A percentile compares a stretch with the other conserved stretches of the same genome.
These are phyloP conservation scores for Pseudovirgaria hyperparasitica DNA, from an alignment of 2,329 filamentous ascomycete species.

Conservation along the genomic window DNA sequence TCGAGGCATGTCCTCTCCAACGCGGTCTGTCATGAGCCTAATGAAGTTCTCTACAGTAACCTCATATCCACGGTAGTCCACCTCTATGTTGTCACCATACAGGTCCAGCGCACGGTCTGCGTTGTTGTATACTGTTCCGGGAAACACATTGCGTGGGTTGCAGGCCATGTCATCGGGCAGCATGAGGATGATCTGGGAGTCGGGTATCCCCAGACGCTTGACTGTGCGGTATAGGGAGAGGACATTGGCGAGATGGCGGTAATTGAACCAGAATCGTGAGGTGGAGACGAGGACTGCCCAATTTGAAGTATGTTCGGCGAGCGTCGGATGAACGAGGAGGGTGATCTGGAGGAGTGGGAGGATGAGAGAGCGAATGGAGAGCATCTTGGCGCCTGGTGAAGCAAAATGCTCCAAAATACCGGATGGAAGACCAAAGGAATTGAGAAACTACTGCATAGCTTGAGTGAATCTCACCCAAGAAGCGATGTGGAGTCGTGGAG, in stretches of 20 bases:
- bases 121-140: conserved; percentile 96
- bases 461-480: too few relatives aligned
- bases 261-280: conserved; percentile 99
- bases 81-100: conserved; percentile 97
- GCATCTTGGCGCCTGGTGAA: too few relatives aligned
- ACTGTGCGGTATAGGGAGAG: conserved; percentile 96
- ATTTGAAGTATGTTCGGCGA: conserved; percentile 83
- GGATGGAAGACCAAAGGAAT: too few relatives aligned
- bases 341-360: conserved; percentile 9
- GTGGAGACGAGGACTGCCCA: conserved; percentile 99
- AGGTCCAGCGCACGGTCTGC: conserved; percentile 89
- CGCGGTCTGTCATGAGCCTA: conserved; percentile 80
- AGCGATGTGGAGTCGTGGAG: too few relatives aligned
- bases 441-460: too few relatives aligned
- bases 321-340: conserved; percentile 25
- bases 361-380: too few relatives aligned
- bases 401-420: too few relatives aligned
- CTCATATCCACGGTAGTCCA: conserved; percentile 95
- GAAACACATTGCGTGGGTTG: conserved; percentile 96
- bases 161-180: conserved; percentile 99
- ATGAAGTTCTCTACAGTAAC: conserved; percentile 99
- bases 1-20: conserved; percentile 86
- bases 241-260: conserved; percentile 94
- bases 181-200: conserved; percentile 99
- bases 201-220: conserved; percentile 92